A percentile compares a stretch with the other conserved stretches of the same genome.
These are phyloP conservation scores for Colletotrichum lupini DNA, from an alignment of 2,329 filamentous ascomycete species.

Conservation along the genomic window DNA sequence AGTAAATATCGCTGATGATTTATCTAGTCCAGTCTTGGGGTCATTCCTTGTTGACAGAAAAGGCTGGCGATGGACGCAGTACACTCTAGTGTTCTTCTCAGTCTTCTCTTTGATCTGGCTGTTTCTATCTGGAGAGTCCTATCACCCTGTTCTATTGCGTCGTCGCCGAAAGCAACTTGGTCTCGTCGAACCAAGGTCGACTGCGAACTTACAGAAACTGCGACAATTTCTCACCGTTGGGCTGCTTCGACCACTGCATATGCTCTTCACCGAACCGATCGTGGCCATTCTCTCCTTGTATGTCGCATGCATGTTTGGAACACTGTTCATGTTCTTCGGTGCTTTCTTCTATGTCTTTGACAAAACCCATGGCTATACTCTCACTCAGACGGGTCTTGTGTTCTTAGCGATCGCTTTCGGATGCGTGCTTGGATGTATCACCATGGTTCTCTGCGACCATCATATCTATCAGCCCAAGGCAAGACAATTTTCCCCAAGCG, in stretches of 20 bases:
- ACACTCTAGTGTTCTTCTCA: neutral
- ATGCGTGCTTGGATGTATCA: neutral
- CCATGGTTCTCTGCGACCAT: neutral
- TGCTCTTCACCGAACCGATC: constrained; percentile 72
- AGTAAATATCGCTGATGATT: too few species aligned
- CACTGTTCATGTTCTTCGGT: constrained; percentile 63
- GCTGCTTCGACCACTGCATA: constrained; percentile 39
- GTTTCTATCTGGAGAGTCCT: neutral
- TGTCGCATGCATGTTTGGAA: constrained; percentile 60
- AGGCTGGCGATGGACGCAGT: neutral
- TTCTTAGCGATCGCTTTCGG: neutral
- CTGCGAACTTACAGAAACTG: neutral
- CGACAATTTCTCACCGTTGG: neutral
- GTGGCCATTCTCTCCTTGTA: constrained; percentile 66
- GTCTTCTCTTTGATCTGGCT: neutral
- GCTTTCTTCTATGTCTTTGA: constrained; percentile 3
- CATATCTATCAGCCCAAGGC: neutral
- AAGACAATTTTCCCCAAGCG: neutral
- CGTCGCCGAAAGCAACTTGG: neutral
- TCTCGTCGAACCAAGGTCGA: neutral
- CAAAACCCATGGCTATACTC: neutral
- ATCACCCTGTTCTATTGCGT: neutral
- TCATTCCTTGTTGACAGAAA: neutral
- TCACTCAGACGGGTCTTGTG: neutral
- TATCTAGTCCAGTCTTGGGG: neutral